Evolutionary conservation across 78 protist genomes (phyloP).

Genomic region (Ministeria vibrans): DNA sequence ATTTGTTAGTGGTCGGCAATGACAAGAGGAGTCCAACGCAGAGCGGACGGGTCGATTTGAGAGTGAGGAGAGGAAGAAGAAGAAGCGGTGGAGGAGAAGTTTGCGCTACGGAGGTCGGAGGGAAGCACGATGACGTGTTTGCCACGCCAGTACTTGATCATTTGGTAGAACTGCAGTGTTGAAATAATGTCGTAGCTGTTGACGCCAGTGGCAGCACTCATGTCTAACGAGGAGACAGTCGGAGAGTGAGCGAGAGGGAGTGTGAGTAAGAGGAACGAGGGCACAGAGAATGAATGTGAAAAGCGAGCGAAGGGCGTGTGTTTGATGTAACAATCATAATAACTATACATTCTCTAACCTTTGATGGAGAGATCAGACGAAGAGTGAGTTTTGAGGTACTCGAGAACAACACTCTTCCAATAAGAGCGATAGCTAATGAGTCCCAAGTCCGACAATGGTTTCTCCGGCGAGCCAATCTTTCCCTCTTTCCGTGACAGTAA

Average conservation of each 20-base stretch:
- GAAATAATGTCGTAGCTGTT: constrained; percentile 62
- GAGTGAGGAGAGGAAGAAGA: too few species aligned
- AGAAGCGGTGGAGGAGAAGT: not conserved
- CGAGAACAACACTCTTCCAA: constrained; percentile 48
- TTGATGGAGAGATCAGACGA: constrained; percentile 53
- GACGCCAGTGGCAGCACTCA: constrained; percentile 42
- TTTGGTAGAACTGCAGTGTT: constrained; percentile 66
- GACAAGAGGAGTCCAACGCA: constrained; percentile 6
- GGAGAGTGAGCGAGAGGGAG: not conserved
- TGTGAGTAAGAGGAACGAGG: not conserved
- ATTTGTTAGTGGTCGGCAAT: too few species aligned
- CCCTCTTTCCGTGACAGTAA: constrained; percentile 77
- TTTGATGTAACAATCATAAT: not conserved
- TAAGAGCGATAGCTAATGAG: constrained; percentile 70
- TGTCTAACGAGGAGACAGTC: not conserved
- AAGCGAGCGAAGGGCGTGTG: not conserved
- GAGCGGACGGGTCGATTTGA: not conserved
- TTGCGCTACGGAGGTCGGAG: not conserved
- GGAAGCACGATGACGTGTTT: constrained; percentile 50
- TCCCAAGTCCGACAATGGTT: constrained; percentile 97
- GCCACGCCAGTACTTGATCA: constrained; percentile 85
- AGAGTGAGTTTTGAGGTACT: constrained; percentile 33
- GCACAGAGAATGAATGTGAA: not conserved
- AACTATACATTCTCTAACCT: not conserved
- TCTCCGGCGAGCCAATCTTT: constrained; percentile 95